These are phyloP conservation scores for Sugiyamaella chiloensis DNA, from an alignment of 805 yeast species.

Conservation along the genomic window DNA sequence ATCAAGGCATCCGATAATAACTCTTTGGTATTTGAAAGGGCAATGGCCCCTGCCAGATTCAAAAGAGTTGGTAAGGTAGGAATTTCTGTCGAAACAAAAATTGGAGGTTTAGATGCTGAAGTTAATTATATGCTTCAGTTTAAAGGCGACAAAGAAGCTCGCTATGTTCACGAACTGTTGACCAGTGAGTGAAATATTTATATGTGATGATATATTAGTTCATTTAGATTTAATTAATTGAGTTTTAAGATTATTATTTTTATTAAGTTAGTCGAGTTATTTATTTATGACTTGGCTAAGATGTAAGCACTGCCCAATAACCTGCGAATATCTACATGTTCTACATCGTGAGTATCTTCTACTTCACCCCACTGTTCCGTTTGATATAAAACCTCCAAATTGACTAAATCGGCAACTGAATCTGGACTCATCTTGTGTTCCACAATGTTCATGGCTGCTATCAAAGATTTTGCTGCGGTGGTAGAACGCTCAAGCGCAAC, in stretches of 20 bases:
- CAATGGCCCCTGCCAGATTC: conserved; percentile 12
- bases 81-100: conserved; percentile 14
- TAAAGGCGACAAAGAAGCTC: conserved; percentile 29
- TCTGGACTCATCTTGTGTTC: conserved; percentile 47
- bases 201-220: not conserved
- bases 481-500: conserved; percentile 91
- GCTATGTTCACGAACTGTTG: conserved; percentile 23
- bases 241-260: too few relatives aligned
- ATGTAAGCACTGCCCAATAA: conserved; percentile 76
- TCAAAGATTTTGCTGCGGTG: conserved; percentile 77
- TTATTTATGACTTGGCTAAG: conserved; percentile 42
- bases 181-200: conserved; percentile 7
- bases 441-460: conserved; percentile 71
- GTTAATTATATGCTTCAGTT: conserved; percentile 29
- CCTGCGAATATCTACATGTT: conserved; percentile 82
- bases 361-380: conserved; percentile 96
- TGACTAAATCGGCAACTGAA: conserved; percentile 71
- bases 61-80: conserved; percentile 21
- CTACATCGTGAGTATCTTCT: conserved; percentile 98
- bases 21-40: conserved; percentile 12
- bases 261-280: too few relatives aligned
- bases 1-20: conserved; percentile 10
- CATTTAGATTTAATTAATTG: not conserved
- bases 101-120: conserved; percentile 10
- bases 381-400: conserved; percentile 80